Evolutionary conservation across 768 basidiomycete species (phyloP), one percentile per base, ranked within the genome.

Genomic region (Tricholoma furcatifolium): DNA sequence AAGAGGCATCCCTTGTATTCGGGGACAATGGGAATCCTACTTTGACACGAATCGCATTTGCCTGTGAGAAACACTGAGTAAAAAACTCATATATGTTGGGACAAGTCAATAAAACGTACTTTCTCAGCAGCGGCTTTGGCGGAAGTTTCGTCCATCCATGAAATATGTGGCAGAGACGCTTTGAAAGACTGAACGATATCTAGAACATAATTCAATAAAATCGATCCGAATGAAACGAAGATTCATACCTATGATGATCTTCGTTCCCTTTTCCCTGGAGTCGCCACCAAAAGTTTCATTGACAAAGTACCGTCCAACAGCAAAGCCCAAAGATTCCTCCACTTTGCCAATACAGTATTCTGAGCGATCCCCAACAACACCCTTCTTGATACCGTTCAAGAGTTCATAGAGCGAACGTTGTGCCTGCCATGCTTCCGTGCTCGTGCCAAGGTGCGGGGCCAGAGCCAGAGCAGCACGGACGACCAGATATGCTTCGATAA

Each of bases 11-110:
- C 15, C 74, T 75, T 1, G 91, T 94, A 66, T 98, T 79, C 1
- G 97, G 97, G 2, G 84, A 91, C 10, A 87, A 63, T 1, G 97
- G 96, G 70, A 86, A 98, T 52, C 97, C 97, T 56, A 99, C 90
- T 76, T 98, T 96, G 67, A 93, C 81, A 24, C 85, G 83, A 55
- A 95, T 87, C 0, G 84, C 83, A 63, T 88, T 80, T 12, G 91
- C 92, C 87, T 89, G 17, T 15, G 10, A 60, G 45, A 53, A 50
- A 31, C 43, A 53, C 2, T 43, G 5, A 11, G 30, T 27, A 32
- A 15, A n/a, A 1, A 34, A 31, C 38, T 15, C 43, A 20, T 2
- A 17, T 38, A 24, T 11, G n/a, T n/a, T n/a, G n/a, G n/a, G n/a
- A n/a, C 20, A 14, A 30, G 12, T n/a, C 20, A 47, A 57, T 57